phyloP scores from a whole-genome alignment of 768 basidiomycete genomes.

The Coprinopsis marcescibilis region DNA sequence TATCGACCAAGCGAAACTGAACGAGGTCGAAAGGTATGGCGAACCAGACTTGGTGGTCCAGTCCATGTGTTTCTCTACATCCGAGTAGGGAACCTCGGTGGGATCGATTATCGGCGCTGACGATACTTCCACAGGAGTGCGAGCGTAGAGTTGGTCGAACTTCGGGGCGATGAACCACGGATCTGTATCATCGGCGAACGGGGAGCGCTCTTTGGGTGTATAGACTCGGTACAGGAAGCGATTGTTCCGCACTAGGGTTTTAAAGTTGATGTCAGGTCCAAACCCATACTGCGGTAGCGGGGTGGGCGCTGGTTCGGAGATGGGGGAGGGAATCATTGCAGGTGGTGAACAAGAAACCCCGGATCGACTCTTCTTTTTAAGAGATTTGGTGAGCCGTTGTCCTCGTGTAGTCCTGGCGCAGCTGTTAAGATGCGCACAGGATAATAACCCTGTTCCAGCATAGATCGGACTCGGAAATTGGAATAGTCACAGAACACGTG shows the following conservation, averaged over 20 bases:
- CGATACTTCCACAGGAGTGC: conserved; percentile 27
- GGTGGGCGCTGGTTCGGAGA: conserved; percentile 19
- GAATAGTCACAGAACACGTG: conserved; percentile 28
- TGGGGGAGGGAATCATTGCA: conserved; percentile 23
- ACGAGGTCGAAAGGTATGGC: conserved; percentile 67
- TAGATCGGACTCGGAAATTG: background rate
- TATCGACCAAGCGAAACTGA: conserved; percentile 77
- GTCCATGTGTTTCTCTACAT: conserved; percentile 67
- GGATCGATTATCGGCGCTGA: conserved; percentile 22
- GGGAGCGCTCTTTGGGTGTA: conserved; percentile 60
- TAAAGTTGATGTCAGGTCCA: conserved; percentile 56
- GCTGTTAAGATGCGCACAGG: conserved; percentile 22
- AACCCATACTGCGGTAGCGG: conserved; percentile 72
- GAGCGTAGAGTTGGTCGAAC: conserved; percentile 46
- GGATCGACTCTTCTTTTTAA: conserved; percentile 8
- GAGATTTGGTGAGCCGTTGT: conserved; percentile 12
- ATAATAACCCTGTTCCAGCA: conserved; percentile 3
- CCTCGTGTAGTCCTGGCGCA: conserved; percentile 29
- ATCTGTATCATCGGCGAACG: conserved; percentile 47
- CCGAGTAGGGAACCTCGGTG: conserved; percentile 45
- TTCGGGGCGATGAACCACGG: conserved; percentile 66
- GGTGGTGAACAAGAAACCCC: conserved; percentile 5
- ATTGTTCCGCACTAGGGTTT: conserved; percentile 54
- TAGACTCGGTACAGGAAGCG: conserved; percentile 78
- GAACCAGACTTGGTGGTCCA: conserved; percentile 73